Percentiles rank a stretch among this genome's conserved stretches.
phyloP scores from a whole-genome alignment of 2,329 filamentous ascomycete genomes.

The Alternaria conjuncta region DNA sequence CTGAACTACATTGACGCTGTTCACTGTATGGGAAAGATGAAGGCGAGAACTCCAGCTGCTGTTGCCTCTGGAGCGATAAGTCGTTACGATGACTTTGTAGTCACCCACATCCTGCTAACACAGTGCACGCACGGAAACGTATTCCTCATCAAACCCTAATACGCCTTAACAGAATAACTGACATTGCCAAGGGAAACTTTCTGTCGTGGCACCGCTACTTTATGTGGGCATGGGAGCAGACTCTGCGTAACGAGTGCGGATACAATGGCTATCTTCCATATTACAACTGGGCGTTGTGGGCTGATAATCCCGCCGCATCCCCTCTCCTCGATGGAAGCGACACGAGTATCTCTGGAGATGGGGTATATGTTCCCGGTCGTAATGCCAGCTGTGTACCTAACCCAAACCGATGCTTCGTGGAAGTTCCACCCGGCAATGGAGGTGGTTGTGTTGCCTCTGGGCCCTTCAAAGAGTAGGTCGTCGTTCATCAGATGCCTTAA shows the following conservation, averaged over 20 bases:
- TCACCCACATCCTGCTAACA: conserved; percentile 40
- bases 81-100: conserved; percentile 42
- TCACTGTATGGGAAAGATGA: conserved; percentile 33
- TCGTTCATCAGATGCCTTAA: neutral
- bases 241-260: conserved; percentile 48
- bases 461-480: conserved; percentile 55
- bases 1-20: conserved; percentile 42
- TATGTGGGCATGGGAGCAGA: conserved; percentile 50
- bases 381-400: neutral
- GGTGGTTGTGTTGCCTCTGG: conserved; percentile 62
- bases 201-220: conserved; percentile 51
- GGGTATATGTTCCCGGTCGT: neutral
- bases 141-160: neutral
- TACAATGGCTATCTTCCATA: conserved; percentile 7
- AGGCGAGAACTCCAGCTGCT: conserved; percentile 29
- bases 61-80: conserved; percentile 36
- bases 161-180: neutral
- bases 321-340: conserved; percentile 7
- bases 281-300: conserved; percentile 8
- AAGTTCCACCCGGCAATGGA: conserved; percentile 52
- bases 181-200: conserved; percentile 31
- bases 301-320: neutral
- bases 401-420: neutral
- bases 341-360: conserved; percentile 5
- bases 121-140: conserved; percentile 37